Conservation (phyloP, 164 flowering plant genomes). For the Berberis thunbergii region DNA sequence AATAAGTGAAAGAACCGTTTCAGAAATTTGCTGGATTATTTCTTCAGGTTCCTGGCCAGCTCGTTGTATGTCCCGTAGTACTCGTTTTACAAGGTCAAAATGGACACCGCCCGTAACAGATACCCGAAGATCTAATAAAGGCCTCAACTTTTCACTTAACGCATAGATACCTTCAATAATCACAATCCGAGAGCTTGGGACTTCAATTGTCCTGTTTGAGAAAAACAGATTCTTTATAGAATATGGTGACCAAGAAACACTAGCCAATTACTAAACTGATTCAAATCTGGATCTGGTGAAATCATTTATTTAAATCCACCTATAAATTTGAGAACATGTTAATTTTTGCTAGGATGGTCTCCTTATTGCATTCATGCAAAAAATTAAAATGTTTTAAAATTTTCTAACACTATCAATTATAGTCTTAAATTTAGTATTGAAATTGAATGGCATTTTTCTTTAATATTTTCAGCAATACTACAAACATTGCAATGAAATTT, state of each 20-base stretch:
- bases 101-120: constrained; percentile 97
- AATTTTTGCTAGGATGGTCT: too few species aligned
- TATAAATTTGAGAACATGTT: too few species aligned
- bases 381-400: too few species aligned
- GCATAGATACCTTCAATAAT: constrained; percentile 97
- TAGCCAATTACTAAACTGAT: background rate
- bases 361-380: too few species aligned
- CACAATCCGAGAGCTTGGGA: constrained; percentile 79
- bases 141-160: constrained; percentile 76
- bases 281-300: background rate
- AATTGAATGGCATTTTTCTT: too few species aligned
- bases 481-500: too few species aligned
- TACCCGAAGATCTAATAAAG: constrained; percentile 72
- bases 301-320: too few species aligned
- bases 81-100: constrained; percentile 95
- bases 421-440: too few species aligned
- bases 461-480: too few species aligned
- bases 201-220: constrained; percentile 67
- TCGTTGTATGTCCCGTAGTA: constrained; percentile 90
- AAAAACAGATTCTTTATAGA: background rate
- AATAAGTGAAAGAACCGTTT: constrained; percentile 57
- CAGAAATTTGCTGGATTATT: constrained; percentile 96
- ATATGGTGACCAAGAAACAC: too few species aligned
- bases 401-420: too few species aligned
- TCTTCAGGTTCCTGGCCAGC: constrained; percentile 97